Evolutionary conservation across 371 early-diverging fungal species (phyloP), one percentile per base, ranked within the genome.

Genomic region (Actinomucor elegans): DNA sequence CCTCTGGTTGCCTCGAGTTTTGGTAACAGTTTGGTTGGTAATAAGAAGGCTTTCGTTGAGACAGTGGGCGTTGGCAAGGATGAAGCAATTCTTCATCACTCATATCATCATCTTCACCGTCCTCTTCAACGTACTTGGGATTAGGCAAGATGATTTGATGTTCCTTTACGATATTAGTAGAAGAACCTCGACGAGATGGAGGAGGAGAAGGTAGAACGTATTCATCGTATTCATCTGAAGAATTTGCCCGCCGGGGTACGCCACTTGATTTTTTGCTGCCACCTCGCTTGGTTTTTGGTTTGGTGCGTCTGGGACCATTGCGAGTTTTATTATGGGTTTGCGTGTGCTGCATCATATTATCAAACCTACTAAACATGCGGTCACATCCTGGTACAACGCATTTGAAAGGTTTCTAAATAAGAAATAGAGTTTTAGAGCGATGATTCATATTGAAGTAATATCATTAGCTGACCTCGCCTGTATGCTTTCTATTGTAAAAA

Each of bases 261-360:
- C 29, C 33, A 20, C 8, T 33, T 17, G 40, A 4, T 23, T 46
- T 37, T 32, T 58, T 57, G 6, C 33, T 40, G 24, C 52, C 47
- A 18, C 58, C 51, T 21, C 52, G 36, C 5, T 37, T 52, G 5
- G 40, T n/a, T 20, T 52, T 52, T 17, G 52, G 26, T 17, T 52
- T 52, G 9, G 37, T 45, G 11, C 55, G 54, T 46, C 59, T 26
- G 5, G 51, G 27, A 8, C 33, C 44, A 17, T 43, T 33, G 28
- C 53, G 52, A 0, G 61, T 15, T 24, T 66, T 56, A n/a, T 69
- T 74, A 38, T 80, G 81, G 0, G 81, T 80, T 24, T 76, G 75
- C 9, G 79, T 78, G 44, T 80, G 81, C 23, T 80, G 81, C 57
- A 78, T 78, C 81, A 80, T 80, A 52, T 80, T 80, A 53, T 80